These are phyloP conservation scores for Cymbidium sinense DNA, from an alignment of 106 monocot genomes.

Conservation along the genomic window DNA sequence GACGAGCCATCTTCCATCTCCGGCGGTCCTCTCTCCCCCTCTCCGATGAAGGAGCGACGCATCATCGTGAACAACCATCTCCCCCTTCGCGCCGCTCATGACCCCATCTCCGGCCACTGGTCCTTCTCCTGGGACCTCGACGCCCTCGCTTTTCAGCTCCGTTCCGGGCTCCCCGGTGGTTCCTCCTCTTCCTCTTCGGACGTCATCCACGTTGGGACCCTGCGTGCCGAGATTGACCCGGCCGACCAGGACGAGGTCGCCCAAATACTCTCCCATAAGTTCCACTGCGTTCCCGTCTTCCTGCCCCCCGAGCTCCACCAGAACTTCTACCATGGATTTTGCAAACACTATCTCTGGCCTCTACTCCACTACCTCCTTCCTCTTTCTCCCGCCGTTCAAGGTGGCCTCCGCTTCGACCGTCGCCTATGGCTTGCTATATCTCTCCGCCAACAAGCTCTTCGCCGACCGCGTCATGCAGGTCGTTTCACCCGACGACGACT, in stretches of 20 bases:
- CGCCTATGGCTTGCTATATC: slow-evolving; percentile 35
- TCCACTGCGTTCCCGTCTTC: slow-evolving; percentile 44
- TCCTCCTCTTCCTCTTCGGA: slow-evolving; percentile 7
- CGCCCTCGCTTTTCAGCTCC: slow-evolving; percentile 16
- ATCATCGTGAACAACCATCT: slow-evolving; percentile 13
- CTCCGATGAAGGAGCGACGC: background rate
- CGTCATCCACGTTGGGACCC: slow-evolving; percentile 12
- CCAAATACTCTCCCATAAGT: slow-evolving; percentile 10
- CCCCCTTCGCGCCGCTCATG: slow-evolving; percentile 20
- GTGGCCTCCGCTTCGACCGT: slow-evolving; percentile 23
- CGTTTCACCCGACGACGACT: slow-evolving; percentile 41
- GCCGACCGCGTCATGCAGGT: slow-evolving; percentile 39
- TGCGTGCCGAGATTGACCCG: slow-evolving; percentile 4
- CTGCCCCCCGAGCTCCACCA: slow-evolving; percentile 24
- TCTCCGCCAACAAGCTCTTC: slow-evolving; percentile 52
- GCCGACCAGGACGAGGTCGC: slow-evolving; percentile 18
- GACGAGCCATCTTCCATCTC: slow-evolving; percentile 14
- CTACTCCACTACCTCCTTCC: slow-evolving; percentile 51
- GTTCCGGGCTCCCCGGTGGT: slow-evolving; percentile 9
- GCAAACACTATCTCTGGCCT: slow-evolving; percentile 56
- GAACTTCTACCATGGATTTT: slow-evolving; percentile 50
- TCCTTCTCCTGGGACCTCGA: slow-evolving; percentile 20
- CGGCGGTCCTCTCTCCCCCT: background rate
- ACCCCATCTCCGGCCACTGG: slow-evolving; percentile 19
- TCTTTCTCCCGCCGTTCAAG: slow-evolving; percentile 9